phyloP scores from a whole-genome alignment of 176 grass and related monocot species.

The Oryza australiensis region DNA sequence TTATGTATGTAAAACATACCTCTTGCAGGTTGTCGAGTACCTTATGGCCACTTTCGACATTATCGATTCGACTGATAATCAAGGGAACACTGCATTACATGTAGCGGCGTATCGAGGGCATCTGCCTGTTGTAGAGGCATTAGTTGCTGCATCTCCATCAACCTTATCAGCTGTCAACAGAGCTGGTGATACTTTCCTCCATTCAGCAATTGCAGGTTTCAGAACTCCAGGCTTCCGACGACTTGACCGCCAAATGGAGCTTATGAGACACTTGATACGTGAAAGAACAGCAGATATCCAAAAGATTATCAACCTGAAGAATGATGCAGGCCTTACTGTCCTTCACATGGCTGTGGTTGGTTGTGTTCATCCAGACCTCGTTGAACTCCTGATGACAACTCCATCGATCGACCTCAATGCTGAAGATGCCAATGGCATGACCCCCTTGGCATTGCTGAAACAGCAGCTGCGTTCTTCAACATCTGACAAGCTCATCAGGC shows the following conservation, averaged over 20 bases:
- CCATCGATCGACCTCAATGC: constrained; percentile 69
- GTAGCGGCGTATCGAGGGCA: constrained; percentile 84
- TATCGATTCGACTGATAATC: constrained; percentile 61
- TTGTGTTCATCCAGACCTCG: constrained; percentile 65
- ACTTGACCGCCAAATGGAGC: constrained; percentile 80
- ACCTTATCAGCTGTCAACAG: constrained; percentile 51
- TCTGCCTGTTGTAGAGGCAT: constrained; percentile 56
- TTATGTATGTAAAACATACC: constrained; percentile 1
- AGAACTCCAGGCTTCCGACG: constrained; percentile 82
- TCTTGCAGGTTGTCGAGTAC: constrained; percentile 68
- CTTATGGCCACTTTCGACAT: constrained; percentile 62
- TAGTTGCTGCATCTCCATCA: constrained; percentile 61
- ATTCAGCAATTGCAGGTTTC: constrained; percentile 86
- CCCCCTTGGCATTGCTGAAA: constrained; percentile 66
- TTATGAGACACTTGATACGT: constrained; percentile 62
- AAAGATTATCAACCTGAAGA: constrained; percentile 74
- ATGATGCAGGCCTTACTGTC: constrained; percentile 68
- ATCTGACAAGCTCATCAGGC: constrained; percentile 75
- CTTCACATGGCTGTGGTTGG: constrained; percentile 87
- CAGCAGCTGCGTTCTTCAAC: constrained; percentile 71
- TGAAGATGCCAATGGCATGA: constrained; percentile 69
- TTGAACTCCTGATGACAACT: constrained; percentile 68
- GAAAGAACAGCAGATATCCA: constrained; percentile 44
- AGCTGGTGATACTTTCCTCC: constrained; percentile 83
- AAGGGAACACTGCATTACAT: constrained; percentile 91